phyloP scores from a whole-genome alignment of 1,284 basidiomycete genomes.

The Ganoderma leucocontextum region DNA sequence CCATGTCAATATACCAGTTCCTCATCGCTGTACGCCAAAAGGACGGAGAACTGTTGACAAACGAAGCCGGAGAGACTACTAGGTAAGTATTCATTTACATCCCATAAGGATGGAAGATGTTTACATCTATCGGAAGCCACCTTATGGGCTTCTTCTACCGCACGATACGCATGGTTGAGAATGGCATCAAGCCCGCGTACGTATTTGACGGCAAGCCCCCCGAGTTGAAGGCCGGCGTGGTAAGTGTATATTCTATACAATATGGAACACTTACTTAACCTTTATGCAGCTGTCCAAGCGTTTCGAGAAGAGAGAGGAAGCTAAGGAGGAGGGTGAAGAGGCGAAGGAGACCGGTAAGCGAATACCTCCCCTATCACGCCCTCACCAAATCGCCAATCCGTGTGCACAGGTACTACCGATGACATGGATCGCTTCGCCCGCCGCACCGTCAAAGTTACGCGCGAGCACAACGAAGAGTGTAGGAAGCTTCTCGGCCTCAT shows the following conservation, averaged over 20 bases:
- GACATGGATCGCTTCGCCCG: slow-evolving; percentile 93
- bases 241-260: slow-evolving; percentile 53
- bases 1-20: slow-evolving; percentile 96
- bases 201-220: slow-evolving; percentile 99
- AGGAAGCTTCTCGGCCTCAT: slow-evolving; percentile 89
- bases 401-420: slow-evolving; percentile 75
- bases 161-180: slow-evolving; percentile 98
- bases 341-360: slow-evolving; percentile 88
- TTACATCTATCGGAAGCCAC: slow-evolving; percentile 62
- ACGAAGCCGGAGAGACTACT: slow-evolving; percentile 96
- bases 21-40: slow-evolving; percentile 96
- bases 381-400: background rate
- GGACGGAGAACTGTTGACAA: slow-evolving; percentile 97
- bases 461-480: slow-evolving; percentile 97
- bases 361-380: background rate
- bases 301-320: slow-evolving; percentile 90
- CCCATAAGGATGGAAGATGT: no score
- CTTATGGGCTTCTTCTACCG: slow-evolving; percentile 99
- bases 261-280: background rate
- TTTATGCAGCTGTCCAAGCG: slow-evolving; percentile 84
- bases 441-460: slow-evolving; percentile 94
- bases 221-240: slow-evolving; percentile 95
- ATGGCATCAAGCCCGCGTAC: slow-evolving; percentile 98
- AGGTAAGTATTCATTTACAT: slow-evolving; percentile 50
- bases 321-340: slow-evolving; percentile 94